Evolutionary conservation across 2,329 filamentous ascomycete genomes (phyloP).

Genomic region (Trichophyton simii): DNA sequence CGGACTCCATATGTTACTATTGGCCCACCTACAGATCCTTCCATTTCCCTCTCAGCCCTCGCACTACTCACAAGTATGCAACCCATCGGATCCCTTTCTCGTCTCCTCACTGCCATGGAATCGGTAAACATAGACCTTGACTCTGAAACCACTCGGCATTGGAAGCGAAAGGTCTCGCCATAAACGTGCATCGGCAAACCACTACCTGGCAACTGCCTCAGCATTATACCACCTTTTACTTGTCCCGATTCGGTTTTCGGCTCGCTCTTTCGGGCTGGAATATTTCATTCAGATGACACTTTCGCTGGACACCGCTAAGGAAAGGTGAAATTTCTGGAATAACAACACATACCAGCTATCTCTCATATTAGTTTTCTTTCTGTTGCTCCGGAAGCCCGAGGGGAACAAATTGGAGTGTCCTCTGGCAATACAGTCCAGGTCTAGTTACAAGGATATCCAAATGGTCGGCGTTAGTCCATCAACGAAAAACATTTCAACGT

Average conservation of each 20-base stretch:
- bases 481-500: too few relatives aligned
- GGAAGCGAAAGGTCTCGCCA: constrained; percentile 7
- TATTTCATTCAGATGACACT: background rate
- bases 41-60: constrained; percentile 5
- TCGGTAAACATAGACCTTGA: constrained; percentile 8
- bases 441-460: too few relatives aligned
- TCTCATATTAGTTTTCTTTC: background rate
- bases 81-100: constrained; percentile 10
- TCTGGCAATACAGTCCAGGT: background rate
- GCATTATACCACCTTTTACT: background rate
- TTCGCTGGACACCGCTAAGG: background rate
- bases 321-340: background rate
- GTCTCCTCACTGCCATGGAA: constrained; percentile 12
- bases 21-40: background rate
- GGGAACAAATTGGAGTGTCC: background rate
- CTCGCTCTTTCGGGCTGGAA: background rate
- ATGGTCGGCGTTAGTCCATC: too few relatives aligned
- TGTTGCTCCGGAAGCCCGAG: background rate
- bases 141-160: constrained; percentile 8
- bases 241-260: background rate
- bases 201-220: background rate
- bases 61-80: constrained; percentile 6
- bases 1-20: background rate
- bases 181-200: background rate
- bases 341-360: background rate